Evolutionary conservation across 139 green algal genomes (phyloP).

Genomic region (Limnomonas spitsbergensis): DNA sequence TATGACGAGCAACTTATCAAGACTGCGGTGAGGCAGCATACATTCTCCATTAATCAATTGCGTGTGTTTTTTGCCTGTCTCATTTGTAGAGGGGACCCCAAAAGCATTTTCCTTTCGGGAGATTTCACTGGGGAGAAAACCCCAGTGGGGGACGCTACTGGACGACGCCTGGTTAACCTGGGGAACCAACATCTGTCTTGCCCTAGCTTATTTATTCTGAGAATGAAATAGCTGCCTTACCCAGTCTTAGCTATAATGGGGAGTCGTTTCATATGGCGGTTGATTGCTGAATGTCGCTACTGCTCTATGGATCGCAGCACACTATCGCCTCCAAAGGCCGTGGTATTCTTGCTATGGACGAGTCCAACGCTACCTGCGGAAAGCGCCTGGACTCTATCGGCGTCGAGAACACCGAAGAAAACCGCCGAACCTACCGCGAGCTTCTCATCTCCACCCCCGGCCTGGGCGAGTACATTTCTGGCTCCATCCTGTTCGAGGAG

Average conservation of each 20-base stretch:
- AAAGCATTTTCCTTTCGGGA: too few relatives aligned
- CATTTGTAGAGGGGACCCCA: too few relatives aligned
- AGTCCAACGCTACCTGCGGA: constrained; percentile 98
- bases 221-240: background rate
- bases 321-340: constrained; percentile 80
- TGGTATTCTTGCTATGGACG: constrained; percentile 97
- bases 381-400: constrained; percentile 94
- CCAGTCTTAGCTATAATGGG: background rate
- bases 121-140: too few relatives aligned
- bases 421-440: constrained; percentile 94
- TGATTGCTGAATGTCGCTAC: background rate
- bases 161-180: too few relatives aligned
- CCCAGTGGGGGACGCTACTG: too few relatives aligned
- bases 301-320: constrained; percentile 46
- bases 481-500: constrained; percentile 97
- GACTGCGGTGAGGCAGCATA: constrained; percentile 12
- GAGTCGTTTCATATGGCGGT: background rate
- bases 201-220: too few relatives aligned
- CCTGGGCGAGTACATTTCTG: constrained; percentile 89
- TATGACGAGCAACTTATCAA: constrained; percentile 25
- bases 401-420: constrained; percentile 98
- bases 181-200: too few relatives aligned
- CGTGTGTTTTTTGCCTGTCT: background rate
- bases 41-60: too few relatives aligned
- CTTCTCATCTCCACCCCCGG: constrained; percentile 88